Evolutionary conservation across 139 green algal genomes (phyloP), one percentile per base, ranked within the genome.

Genomic region (Chlamydomonas applanata): DNA sequence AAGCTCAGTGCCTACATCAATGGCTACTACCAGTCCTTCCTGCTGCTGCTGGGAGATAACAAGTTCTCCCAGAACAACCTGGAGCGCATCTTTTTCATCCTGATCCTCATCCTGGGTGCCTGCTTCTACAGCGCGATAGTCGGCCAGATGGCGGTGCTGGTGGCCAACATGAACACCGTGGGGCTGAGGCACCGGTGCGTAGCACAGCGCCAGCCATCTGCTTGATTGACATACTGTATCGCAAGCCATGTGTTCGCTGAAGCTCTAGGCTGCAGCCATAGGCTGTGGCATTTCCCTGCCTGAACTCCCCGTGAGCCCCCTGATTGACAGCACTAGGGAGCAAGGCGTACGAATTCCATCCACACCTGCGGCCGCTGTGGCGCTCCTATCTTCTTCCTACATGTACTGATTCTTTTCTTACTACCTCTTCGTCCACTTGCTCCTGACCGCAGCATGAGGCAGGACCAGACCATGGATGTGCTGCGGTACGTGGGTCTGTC

Each of bases 11-110:
- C 46, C 35, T 81, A 81, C 67, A 20, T 81, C 34, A 69, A 17
- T 20, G 75, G 66, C 3, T 81, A 72, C 75, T 81, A 81, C 40
- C 57, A 75, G 67, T 76, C 65, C 40, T 81, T 81, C 67, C 67
- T 81, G 20, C 29, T 81, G 33, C 44, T 81, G 24, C 32, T 81
- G 56, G 75, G 75, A 27, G 60, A 81, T 54, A 71, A 76, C 29
- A 56, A 72, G 68, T 9, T 3, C 4, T 29, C 7, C 32, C 19
- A 56, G 24, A 66, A 75, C 56, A 75, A 75, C 57, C 14, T 71
- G 25, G 44, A 77, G 75, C 67, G 75, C 30, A 24, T 65, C 9
- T 75, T 75, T 57, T 75, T 81, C 45, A 76, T 81, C 44, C 2
- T 69, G 9, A 71, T 75, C 27, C 74, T 65, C 27, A 71, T 65